Percentiles rank a stretch among this genome's conserved stretches.
These are phyloP conservation scores for Cucurbitaria berberidis DNA, from an alignment of 2,329 filamentous ascomycete genomes.

Conservation along the genomic window DNA sequence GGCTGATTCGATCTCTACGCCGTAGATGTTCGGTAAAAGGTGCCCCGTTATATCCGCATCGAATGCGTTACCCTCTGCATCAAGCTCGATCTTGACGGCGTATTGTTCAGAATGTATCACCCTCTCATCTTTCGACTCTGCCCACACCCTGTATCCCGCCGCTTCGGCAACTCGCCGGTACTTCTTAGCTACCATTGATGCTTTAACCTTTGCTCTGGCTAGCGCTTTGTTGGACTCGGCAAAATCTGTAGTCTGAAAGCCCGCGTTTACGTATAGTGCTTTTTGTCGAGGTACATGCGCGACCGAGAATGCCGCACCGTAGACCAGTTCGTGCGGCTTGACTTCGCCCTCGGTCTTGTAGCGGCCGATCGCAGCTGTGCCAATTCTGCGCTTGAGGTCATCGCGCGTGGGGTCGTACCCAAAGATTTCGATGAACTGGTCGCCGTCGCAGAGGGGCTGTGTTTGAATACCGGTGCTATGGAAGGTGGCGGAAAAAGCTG, in stretches of 20 bases:
- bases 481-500: constrained; percentile 7
- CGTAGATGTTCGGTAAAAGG: constrained; percentile 18
- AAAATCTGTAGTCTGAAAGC: constrained; percentile 21
- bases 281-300: background rate
- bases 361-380: constrained; percentile 15
- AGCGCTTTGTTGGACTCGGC: constrained; percentile 6
- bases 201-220: constrained; percentile 19
- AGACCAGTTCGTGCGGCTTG: constrained; percentile 8
- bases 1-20: constrained; percentile 4
- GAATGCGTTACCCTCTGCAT: constrained; percentile 8
- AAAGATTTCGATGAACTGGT: constrained; percentile 14
- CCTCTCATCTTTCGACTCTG: constrained; percentile 11
- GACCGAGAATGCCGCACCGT: constrained; percentile 3
- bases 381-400: constrained; percentile 10
- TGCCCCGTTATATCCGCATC: background rate
- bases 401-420: constrained; percentile 11
- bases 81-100: constrained; percentile 2
- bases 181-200: constrained; percentile 12
- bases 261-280: constrained; percentile 2
- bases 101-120: constrained; percentile 24
- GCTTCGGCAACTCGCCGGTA: constrained; percentile 8
- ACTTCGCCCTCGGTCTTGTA: constrained; percentile 1
- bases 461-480: constrained; percentile 23
- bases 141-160: constrained; percentile 13
- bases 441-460: constrained; percentile 8